These are phyloP conservation scores for Hypericum perforatum DNA, from an alignment of 345 rosid species.

Conservation along the genomic window DNA sequence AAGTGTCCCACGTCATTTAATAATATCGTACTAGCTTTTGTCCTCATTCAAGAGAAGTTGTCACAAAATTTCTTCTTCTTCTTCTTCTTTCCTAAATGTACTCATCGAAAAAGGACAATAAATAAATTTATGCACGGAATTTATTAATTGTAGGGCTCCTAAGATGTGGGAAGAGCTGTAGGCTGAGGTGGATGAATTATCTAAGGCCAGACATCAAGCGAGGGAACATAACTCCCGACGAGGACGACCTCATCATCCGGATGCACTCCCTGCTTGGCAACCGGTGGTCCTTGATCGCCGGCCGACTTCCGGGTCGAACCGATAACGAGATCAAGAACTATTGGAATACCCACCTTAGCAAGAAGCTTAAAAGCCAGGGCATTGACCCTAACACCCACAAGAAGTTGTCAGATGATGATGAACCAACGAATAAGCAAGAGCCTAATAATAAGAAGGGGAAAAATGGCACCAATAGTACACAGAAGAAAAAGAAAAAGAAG, in stretches of 20 bases:
- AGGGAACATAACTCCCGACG: slow-evolving; percentile 45
- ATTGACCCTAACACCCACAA: slow-evolving; percentile 27
- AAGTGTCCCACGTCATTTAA: too few relatives aligned
- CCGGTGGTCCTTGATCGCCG: slow-evolving; percentile 63
- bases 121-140: too few relatives aligned
- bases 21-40: too few relatives aligned
- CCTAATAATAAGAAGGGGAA: slow-evolving; percentile 2
- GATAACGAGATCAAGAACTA: slow-evolving; percentile 68
- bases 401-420: slow-evolving; percentile 10
- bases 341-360: slow-evolving; percentile 51
- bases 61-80: too few relatives aligned
- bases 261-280: slow-evolving; percentile 49
- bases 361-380: slow-evolving; percentile 25
- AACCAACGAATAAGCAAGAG: not conserved
- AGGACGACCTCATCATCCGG: slow-evolving; percentile 48
- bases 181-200: slow-evolving; percentile 66
- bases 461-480: slow-evolving; percentile 1
- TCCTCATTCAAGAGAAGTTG: too few relatives aligned
- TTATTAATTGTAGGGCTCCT: slow-evolving; percentile 29
- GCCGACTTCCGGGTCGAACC: slow-evolving; percentile 55
- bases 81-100: too few relatives aligned
- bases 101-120: too few relatives aligned
- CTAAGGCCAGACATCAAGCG: slow-evolving; percentile 55
- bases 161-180: slow-evolving; percentile 59
- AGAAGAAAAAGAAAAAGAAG: slow-evolving; percentile 9